These are phyloP conservation scores for Phytophthora tentaculata DNA, from an alignment of 352 stramenopile species.

Conservation along the genomic window DNA sequence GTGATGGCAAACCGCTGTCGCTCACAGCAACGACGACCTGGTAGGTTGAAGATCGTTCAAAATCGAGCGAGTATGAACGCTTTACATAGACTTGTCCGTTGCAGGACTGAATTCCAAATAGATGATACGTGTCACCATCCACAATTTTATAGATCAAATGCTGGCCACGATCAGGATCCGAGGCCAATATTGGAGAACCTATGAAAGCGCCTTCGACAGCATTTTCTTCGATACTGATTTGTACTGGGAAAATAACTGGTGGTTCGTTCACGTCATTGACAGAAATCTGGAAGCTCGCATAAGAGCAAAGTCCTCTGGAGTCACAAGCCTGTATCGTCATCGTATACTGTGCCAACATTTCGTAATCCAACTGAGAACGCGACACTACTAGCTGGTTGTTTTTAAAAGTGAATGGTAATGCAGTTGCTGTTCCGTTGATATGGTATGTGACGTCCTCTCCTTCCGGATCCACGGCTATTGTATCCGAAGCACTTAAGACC, in stretches of 20 bases:
- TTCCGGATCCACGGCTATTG: constrained; percentile 29
- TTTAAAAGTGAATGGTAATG: constrained; percentile 27
- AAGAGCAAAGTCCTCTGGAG: constrained; percentile 12
- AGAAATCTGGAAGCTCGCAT: constrained; percentile 14
- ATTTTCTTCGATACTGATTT: constrained; percentile 30
- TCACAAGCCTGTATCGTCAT: constrained; percentile 31
- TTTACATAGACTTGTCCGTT: constrained; percentile 61
- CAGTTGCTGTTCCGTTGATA: not conserved
- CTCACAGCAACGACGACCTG: constrained; percentile 39
- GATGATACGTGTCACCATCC: constrained; percentile 27
- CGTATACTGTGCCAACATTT: constrained; percentile 11
- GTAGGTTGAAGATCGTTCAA: constrained; percentile 31
- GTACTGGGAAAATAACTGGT: constrained; percentile 19
- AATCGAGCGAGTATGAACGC: constrained; percentile 45
- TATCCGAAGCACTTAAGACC: constrained; percentile 8
- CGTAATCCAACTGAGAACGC: constrained; percentile 24
- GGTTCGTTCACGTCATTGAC: constrained; percentile 36
- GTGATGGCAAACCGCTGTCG: constrained; percentile 46
- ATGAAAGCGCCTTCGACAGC: constrained; percentile 14
- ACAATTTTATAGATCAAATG: constrained; percentile 32
- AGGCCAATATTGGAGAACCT: constrained; percentile 23
- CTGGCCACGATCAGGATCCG: constrained; percentile 31
- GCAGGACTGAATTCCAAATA: constrained; percentile 57
- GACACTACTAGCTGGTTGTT: constrained; percentile 27
- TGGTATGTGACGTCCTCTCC: constrained; percentile 16